Base-by-base conservation (phyloP, 2,329 filamentous ascomycete species). In the Aspergillus amoenus region DNA sequence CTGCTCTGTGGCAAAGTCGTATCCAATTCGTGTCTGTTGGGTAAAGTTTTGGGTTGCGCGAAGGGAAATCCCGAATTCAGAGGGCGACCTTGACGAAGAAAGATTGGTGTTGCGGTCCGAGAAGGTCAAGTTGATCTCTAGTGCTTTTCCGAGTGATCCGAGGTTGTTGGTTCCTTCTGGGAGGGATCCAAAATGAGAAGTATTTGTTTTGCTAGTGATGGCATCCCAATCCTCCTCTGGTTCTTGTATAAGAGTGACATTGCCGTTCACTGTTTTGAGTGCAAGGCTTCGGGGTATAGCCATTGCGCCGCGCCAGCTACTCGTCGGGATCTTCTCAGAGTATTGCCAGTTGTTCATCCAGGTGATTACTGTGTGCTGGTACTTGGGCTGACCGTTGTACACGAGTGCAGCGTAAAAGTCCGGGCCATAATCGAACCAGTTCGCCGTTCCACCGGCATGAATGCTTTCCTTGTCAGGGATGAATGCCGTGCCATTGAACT, bases 261-360 rank as follows among this genome's bases (percentile, higher is more conserved):
- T 64, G 9, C 46, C 45, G 17, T 51, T 49, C 2, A 64, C 61
- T 1, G 59, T 66, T 53, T 59, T 61, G 21, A 70, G 55, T 1
- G 60, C 61, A 8, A 69, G 43, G 1, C 57, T 55, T 5, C 67
- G 66, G 12, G 67, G 67, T 47, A 63, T 53, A 4, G 52, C 42
- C 67, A 70, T 69, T 15, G 68, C 65, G 30, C 66, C 64, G 21
- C 68, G 63, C 68, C 68, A 71, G 7, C 66, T 61, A 22, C 43
- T 37, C 8, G 64, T 69, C 2, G 67, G 68, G 13, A 68, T 64
- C 3, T 37, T 49, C 3, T 13, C 30, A 2, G 57, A 67, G 39
- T 71, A 71, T 22, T 68, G 63, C 68, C 68, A 71, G 56, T 71
- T 70, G 41, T 64, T 71, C 68, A 70, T 70, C 68, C 68, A 71